Evolutionary conservation across 345 rosid genomes (phyloP), one percentile per base, ranked within the genome.

Genomic region (Barbarea vulgaris): DNA sequence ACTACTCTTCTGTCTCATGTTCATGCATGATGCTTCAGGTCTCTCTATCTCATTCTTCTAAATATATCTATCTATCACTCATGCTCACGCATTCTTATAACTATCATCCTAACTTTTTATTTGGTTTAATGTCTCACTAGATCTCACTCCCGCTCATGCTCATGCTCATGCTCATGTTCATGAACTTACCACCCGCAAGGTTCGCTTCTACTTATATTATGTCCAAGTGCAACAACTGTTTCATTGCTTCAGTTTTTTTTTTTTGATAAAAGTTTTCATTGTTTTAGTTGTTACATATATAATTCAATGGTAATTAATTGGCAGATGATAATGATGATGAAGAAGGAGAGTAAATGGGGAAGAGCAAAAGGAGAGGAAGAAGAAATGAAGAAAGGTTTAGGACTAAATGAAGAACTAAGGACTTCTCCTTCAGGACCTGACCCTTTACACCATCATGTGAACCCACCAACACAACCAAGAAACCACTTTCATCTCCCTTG

Each of bases 361-460:
- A 52, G 51, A 53, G 10, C 13, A 31, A 42, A 42, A 33, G n/a
- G 22, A 64, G 46, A 50, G 4, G 66, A 62, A 53, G 74, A 69
- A 54, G 42, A 64, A 64, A 39, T 19, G 46, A 52, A 8, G 11
- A 60, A 58, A 4, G 66, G 21, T 11, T 14, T 50, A 55, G 58
- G 72, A 41, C 19, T 64, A 55, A 3, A 51, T 62, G 70, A 58
- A 70, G 93, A 85, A 78, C 41, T 91, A 18, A 86, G 93, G 83
- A 61, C 78, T 18, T 89, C 75, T 73, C 97, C 96, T 24, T 80
- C 93, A 10, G 96, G 97, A 37, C 96, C 96, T 51, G 93, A 91
- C 67, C 97, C 97, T 24, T 74, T 91, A 71, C 96, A 91, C 79
- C 97, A 91, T 69, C 85, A 91, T 71, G 87, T 88, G 9, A 85